Evolutionary conservation across 1,139 yeast genomes (phyloP), one percentile per base, ranked within the genome.

Genomic region (Protomyces pachydermus): DNA sequence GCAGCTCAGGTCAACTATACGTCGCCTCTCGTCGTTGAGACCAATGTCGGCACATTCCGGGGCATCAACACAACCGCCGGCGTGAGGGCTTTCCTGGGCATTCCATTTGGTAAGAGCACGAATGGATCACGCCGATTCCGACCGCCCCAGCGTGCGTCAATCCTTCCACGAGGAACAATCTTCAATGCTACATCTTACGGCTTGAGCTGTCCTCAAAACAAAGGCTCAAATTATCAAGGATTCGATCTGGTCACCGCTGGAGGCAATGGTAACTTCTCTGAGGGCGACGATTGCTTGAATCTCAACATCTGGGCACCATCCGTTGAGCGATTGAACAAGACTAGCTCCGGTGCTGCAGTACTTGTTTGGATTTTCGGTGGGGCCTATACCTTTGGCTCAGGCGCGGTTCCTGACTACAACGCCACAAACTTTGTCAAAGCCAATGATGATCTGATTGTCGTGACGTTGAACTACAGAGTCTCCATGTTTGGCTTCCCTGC

Each of bases 281-380:
- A 58, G 32, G 62, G 64, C n/a, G 64, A 60, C 25, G 64, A 60
- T 28, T 60, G 64, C 32, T 54, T 60, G 32, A 54, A 51, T 25
- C 58, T 60, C 42, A 60, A 60, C 28, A 60, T 60, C 23, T 60
- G 58, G 58, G 18, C 64, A 16, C 64, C 64, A 9, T 38, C 39
- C 20, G 32, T 42, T 28, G 50, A 46, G 14, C 14, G 58, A 14
- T 38, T 54, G n/a, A 53, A 60, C 32, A 18, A 51, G 3, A 25
- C 64, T 28, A 18, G 48, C n/a, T 39, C 53, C 32, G 62, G 62
- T 10, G 54, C 62, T 23, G 62, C 62, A 2, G 56, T 58, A 23
- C 42, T 58, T 53, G 18, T 58, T 3, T 58, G 62, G 62, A 52
- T 58, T 6, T 58, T 50, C 38, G 62, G 62, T 9, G 62, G 62